Base-by-base conservation (phyloP, 768 basidiomycete genomes). In the Pleurotus ostreatus region DNA sequence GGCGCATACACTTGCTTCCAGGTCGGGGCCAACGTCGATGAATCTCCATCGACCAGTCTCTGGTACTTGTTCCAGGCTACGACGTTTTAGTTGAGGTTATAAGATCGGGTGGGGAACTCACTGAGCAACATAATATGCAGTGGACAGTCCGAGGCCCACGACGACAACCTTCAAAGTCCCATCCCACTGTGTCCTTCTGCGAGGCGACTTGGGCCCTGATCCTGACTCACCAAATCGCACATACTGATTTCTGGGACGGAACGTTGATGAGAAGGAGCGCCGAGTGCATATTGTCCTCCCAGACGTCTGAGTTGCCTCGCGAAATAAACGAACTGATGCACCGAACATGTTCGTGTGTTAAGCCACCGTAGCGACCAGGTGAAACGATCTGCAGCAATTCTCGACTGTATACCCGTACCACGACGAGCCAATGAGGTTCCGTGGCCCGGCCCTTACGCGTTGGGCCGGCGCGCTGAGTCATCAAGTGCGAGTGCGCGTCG, bases 1-100 rank as follows among this genome's bases (percentile, higher is more conserved):
- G 23, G 12, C 11, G 63, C 77, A 55, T 58, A 86, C 84, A 64
- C 72, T 65, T 6, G 78, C 73, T 70, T 94, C 91, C 23, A 68
- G 70, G 51, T 75, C 74, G 0, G 78, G 78, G 41, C 78, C 78
- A 2, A 86, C 78, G 65, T 90, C 88, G 82, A 98, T 96, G 67
- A 95, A 97, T 18, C 95, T 72, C 81, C 87, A 88, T 55, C 95
- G 74, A 0, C 93, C 92, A 0, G 92, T 95, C 66, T 94, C 88
- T 2, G 89, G 85, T 0, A 93, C 89, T 65, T 82, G 78, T 66
- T 98, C 94, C 23, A 95, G 75, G 64, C 92, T 94, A 59, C 41
- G 9, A 16, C 1, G 41, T 22, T 22, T 20, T 13, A 44, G n/a
- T 16, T 4, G 15, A 15, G 15, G 11, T 22, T n/a, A 11, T 44